Evolutionary conservation across 116 monocot species (phyloP).

Genomic region (Trichopus zeylanicus): DNA sequence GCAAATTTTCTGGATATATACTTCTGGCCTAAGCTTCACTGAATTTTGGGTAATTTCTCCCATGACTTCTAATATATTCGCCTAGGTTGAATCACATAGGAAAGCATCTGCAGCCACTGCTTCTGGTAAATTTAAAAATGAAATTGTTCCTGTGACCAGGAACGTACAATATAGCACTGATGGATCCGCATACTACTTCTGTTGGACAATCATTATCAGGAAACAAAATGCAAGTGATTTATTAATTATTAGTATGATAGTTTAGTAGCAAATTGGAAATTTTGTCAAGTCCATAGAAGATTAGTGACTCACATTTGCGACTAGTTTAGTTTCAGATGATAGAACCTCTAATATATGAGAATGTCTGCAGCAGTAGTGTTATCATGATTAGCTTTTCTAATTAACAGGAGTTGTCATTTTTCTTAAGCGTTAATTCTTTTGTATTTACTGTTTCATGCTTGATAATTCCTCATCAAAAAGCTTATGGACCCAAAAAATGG

Average conservation of each 20-base stretch:
- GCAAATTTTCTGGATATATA: slow-evolving; percentile 23
- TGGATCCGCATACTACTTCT: not conserved
- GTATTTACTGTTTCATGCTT: not conserved
- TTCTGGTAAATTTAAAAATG: slow-evolving; percentile 80
- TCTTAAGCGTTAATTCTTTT: not conserved
- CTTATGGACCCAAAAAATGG: slow-evolving; percentile 64
- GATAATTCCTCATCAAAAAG: slow-evolving; percentile 15
- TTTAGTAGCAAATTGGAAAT: too few relatives aligned
- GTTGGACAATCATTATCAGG: not conserved
- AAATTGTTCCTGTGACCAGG: slow-evolving; percentile 69
- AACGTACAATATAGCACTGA: slow-evolving; percentile 32
- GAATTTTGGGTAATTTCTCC: slow-evolving; percentile 4
- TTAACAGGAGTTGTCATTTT: not conserved
- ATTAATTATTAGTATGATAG: not conserved
- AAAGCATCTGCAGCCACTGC: slow-evolving; percentile 64
- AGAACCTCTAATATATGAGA: too few relatives aligned
- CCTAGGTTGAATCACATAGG: slow-evolving; percentile 75
- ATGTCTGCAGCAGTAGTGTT: too few relatives aligned
- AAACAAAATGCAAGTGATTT: not conserved
- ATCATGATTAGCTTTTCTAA: not conserved
- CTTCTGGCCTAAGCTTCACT: not conserved
- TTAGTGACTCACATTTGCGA: too few relatives aligned
- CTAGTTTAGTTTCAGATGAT: too few relatives aligned
- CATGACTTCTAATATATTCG: slow-evolving; percentile 7
- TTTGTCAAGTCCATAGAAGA: too few relatives aligned